A percentile compares a stretch with the other conserved stretches of the same genome.
Conservation (phyloP, 2,329 filamentous ascomycete species). For the Pleomassaria siparia region DNA sequence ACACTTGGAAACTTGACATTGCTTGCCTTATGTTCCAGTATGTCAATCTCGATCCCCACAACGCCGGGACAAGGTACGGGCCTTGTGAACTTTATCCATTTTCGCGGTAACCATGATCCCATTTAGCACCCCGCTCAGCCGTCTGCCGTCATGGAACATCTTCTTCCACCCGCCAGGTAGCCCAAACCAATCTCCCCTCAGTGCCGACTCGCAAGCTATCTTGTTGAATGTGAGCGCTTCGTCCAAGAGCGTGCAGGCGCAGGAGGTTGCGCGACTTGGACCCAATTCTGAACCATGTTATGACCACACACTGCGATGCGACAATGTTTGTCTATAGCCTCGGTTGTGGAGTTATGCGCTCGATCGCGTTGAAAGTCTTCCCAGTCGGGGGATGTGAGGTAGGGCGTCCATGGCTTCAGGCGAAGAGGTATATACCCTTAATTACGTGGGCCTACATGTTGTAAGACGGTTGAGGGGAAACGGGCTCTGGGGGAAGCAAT, state of each 20-base stretch:
- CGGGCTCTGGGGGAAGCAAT: too few relatives aligned
- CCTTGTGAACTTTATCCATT: conserved; percentile 23
- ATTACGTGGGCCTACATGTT: too few relatives aligned
- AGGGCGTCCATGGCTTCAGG: too few relatives aligned
- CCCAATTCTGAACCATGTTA: conserved; percentile 21
- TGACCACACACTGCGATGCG: conserved; percentile 17
- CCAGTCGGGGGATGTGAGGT: conserved; percentile 25
- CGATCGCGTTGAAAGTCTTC: conserved; percentile 16
- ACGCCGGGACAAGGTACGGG: conserved; percentile 26
- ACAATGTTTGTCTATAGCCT: conserved; percentile 18
- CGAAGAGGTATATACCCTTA: too few relatives aligned
- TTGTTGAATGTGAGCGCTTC: conserved; percentile 51
- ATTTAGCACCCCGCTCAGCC: conserved; percentile 16
- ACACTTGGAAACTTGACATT: conserved; percentile 24
- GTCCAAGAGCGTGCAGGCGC: conserved; percentile 59
- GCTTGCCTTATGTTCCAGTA: conserved; percentile 20
- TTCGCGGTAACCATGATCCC: conserved; percentile 24
- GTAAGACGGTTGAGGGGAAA: too few relatives aligned
- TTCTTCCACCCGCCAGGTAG: conserved; percentile 4
- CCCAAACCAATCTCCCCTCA: conserved; percentile 3
- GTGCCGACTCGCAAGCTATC: conserved; percentile 17
- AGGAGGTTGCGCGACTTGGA: conserved; percentile 25
- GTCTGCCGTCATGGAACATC: conserved; percentile 8
- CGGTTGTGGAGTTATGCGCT: conserved; percentile 7
- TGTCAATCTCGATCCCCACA: conserved; percentile 25